Conservation (phyloP, 2,329 filamentous ascomycete species). For the Paramyrothecium roridum region DNA sequence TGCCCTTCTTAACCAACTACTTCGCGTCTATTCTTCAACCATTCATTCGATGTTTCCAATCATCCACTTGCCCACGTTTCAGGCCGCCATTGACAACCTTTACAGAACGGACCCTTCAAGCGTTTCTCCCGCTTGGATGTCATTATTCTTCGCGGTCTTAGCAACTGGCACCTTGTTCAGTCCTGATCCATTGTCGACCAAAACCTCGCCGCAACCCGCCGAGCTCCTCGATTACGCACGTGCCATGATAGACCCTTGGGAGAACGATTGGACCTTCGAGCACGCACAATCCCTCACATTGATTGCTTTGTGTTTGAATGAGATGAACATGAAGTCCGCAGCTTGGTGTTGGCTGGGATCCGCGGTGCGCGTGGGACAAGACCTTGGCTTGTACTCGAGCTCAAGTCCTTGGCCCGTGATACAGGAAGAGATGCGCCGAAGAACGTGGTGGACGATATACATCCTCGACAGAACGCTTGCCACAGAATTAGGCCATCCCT, state of each 20-base stretch:
- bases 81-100: conserved; percentile 70
- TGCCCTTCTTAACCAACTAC: conserved; percentile 65
- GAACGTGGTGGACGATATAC: conserved; percentile 94
- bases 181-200: conserved; percentile 46
- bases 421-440: conserved; percentile 80
- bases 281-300: conserved; percentile 71
- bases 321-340: conserved; percentile 81
- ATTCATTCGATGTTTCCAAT: conserved; percentile 81
- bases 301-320: conserved; percentile 74
- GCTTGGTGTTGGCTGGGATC: conserved; percentile 84
- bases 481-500: conserved; percentile 75
- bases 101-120: conserved; percentile 63
- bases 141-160: conserved; percentile 78
- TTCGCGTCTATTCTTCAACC: conserved; percentile 72
- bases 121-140: conserved; percentile 67
- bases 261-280: conserved; percentile 72
- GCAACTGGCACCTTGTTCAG: conserved; percentile 79
- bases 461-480: conserved; percentile 80
- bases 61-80: conserved; percentile 83
- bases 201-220: conserved; percentile 50
- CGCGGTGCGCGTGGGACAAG: conserved; percentile 77
- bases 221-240: conserved; percentile 71
- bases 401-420: conserved; percentile 69
- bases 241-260: conserved; percentile 74
- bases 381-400: conserved; percentile 77